Base-by-base conservation (phyloP, 2,329 filamentous ascomycete genomes). In the Aphanoascus verrucosus region DNA sequence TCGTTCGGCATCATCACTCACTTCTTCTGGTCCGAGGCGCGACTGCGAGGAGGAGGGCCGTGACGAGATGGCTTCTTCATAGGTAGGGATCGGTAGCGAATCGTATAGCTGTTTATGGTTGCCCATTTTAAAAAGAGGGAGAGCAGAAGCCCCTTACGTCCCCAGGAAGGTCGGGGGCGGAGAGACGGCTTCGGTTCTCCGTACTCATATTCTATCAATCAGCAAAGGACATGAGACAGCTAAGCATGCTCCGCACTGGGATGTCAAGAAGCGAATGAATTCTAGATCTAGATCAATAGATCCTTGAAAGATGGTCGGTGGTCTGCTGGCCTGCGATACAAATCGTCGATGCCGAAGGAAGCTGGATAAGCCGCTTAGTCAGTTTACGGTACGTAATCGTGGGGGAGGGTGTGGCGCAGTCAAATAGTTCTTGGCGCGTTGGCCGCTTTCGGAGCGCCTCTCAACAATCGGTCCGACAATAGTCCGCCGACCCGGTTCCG, bases 51-150 rank as follows among this genome's bases (percentile, higher is more conserved):
- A 80, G 34, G 69, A 65, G 17, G 77, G 74, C 50, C 77, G 73
- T 35, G 79, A 81, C 15, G 81, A 81, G 56, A 80, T 78, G 58
- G 88, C 87, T 73, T 94, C 87, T 68, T 91, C 87, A 69, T 93
- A 93, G 43, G 83, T 82, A 31, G 87, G 88, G 65, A 93, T 91
- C 32, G 87, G 85, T 44, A 85, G 75, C 58, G 77, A 71, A 63
- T 80, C 77, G 68, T 83, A 82, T 56, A 73, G 73, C 60, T 69
- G 69, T 63, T 81, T 81, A 67, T 79, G 73, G 67, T 78, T 77
- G 57, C 65, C 65, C 70, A 72, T 72, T 60, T 62, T 63, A 62
- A 58, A 19, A 40, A 28, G 49, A 9, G 11, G 31, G 20, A 57
- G 58, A 58, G 56, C 53, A 43, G 47, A 32, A 34, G 37, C 49